Base-by-base conservation (phyloP, 345 rosid genomes). In the Carallia pectinifolia region DNA sequence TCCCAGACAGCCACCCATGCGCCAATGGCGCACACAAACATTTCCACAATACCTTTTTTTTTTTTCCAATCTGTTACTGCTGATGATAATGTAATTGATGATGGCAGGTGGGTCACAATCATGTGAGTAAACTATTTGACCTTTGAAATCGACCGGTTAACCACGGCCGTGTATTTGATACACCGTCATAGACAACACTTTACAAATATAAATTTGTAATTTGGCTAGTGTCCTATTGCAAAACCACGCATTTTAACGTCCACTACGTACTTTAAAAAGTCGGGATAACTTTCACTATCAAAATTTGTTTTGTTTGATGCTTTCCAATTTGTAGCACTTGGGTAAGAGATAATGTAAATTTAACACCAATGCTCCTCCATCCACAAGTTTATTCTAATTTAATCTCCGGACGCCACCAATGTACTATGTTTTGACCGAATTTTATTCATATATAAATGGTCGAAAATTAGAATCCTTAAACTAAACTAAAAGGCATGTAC, bases 321-420 rank as follows among this genome's bases (percentile, higher is more conserved):
- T 29, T 56, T 59, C 38, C 17, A 29, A 56, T 71, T 38, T 68
- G 65, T 71, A 23, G 53, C 73, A 60, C 69, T 50, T 29, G n/a
- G 50, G 3, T 12, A 17, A 30, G 71, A 70, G 73, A 61, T 12
- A 76, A 23, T 70, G 64, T 9, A 64, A 53, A 27, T 71, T 74
- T 65, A 72, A 50, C 66, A 53, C 36, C 15, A 40, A 30, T 17
- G 65, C 74, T 61, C 39, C 80, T 58, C 44, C 58, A 67, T 4
- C 86, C 82, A 76, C 65, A 6, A 36, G 61, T 59, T 3, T 66
- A 44, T 56, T 33, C 54, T 81, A 62, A n/a, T 76, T 76, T 70
- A 73, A 63, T 75, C 30, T n/a, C 68, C 44, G 0, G 16, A 29
- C 40, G 47, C 65, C 15, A 18, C 37, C 53, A 31, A 58, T 12